Conservation (phyloP, 2,329 filamentous ascomycete species). For the Botryotinia convoluta region DNA sequence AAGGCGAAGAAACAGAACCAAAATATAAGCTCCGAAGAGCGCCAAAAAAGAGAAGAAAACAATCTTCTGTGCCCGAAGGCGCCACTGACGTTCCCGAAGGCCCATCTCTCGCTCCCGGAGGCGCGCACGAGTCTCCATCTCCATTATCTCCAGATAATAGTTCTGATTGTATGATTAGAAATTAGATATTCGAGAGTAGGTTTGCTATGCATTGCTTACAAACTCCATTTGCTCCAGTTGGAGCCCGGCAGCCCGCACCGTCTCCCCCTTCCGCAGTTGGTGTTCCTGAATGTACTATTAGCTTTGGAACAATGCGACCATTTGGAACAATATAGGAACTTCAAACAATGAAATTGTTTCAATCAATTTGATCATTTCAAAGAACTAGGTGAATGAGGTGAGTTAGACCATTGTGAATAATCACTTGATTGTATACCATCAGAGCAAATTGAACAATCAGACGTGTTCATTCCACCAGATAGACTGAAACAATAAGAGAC, state of each 20-base stretch:
- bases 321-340: background rate
- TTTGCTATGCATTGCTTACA: background rate
- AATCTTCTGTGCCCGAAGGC: background rate
- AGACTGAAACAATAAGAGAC: background rate
- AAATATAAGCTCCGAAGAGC: background rate
- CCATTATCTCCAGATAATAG: background rate
- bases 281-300: background rate
- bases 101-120: background rate
- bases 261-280: background rate
- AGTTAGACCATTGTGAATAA: background rate
- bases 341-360: background rate
- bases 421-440: background rate
- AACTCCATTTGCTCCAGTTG: background rate
- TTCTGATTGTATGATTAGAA: background rate
- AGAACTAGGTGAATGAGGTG: background rate
- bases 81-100: background rate
- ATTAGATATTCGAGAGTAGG: background rate
- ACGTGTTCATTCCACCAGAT: background rate
- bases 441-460: background rate
- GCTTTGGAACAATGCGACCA: background rate
- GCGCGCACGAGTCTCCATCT: background rate
- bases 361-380: background rate
- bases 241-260: background rate
- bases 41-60: background rate
- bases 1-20: background rate